Conservation (phyloP, 1,139 yeast genomes). For the Pichia sp. region DNA sequence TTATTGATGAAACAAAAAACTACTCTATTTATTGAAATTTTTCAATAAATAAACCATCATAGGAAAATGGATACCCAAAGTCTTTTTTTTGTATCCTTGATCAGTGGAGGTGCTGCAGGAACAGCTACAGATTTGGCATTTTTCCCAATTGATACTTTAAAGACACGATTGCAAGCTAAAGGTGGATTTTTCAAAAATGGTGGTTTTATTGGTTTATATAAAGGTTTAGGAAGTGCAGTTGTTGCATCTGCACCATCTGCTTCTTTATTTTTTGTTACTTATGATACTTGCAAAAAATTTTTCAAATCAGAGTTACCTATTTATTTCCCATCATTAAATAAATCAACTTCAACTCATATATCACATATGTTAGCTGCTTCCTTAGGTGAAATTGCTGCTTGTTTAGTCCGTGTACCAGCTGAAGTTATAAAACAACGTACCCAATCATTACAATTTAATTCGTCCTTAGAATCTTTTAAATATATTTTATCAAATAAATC, state of each 20-base stretch:
- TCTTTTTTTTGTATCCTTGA: constrained; percentile 14
- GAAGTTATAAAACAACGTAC: constrained; percentile 95
- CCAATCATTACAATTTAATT: constrained; percentile 60
- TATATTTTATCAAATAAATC: constrained; percentile 51
- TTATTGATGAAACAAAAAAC: too few species aligned
- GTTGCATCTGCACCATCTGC: constrained; percentile 96
- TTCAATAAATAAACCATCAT: too few species aligned
- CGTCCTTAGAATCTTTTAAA: constrained; percentile 63
- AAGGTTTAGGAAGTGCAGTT: constrained; percentile 89
- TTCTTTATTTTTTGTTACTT: constrained; percentile 80
- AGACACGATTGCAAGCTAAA: constrained; percentile 89
- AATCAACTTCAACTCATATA: constrained; percentile 34
- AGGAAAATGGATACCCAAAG: constrained; percentile 46
- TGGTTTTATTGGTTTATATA: constrained; percentile 84
- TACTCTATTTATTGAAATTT: too few species aligned
- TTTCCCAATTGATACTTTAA: constrained; percentile 93
- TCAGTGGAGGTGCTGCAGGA: constrained; percentile 86
- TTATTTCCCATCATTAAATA: constrained; percentile 17
- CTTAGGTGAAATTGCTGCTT: constrained; percentile 87
- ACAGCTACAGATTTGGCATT: constrained; percentile 90
- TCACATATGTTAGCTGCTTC: constrained; percentile 86
- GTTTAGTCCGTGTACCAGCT: constrained; percentile 91
- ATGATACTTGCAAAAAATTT: constrained; percentile 63
- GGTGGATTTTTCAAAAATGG: constrained; percentile 93
- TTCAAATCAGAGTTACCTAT: constrained; percentile 42